Evolutionary conservation across 108 stramenopile species (phyloP), one percentile per base, ranked within the genome.

Genomic region (Stephanodiscus triporus): DNA sequence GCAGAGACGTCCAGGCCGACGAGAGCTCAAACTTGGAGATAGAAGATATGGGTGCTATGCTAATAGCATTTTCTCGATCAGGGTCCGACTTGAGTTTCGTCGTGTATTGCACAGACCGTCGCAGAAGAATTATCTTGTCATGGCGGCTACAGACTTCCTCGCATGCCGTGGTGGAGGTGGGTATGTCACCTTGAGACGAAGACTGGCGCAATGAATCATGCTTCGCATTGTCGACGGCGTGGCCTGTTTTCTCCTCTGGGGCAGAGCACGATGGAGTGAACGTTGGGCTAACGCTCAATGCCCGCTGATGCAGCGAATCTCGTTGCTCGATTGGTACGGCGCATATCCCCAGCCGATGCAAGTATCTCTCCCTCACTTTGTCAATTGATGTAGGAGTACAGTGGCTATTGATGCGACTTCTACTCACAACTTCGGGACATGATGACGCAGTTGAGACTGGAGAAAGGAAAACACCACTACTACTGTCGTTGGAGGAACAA

Each of bases 11-110:
- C 78, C 78, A 80, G 43, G 70, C 66, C 51, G 72, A 66, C 1
- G 78, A 80, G 24, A 80, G 54, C 16, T 73, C 78, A 55, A 67
- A 72, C 20, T 72, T 68, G 36, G 63, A 59, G 22, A 53, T 13
- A 37, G 43, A n/a, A 45, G 60, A 26, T 40, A 9, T 43, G 4
- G 48, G 58, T 45, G 38, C 42, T 40, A 30, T 14, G 4, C 16
- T 16, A 22, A 40, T 55, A 20, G 38, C 73, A 58, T 63, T 26
- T 55, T 65, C 63, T 23, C 53, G 38, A 59, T 36, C 23, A 24
- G 59, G 68, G 50, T 76, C 67, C 53, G 51, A 76, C 30, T 76
- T 76, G 45, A 76, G 67, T 47, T 50, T 37, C 0, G 75, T 76
- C 16, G 75, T 68, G 36, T 68, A 76, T 49, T 68, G 61, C 10